Conservation (phyloP, 2,329 filamentous ascomycete genomes). For the Didymella pinodella region DNA sequence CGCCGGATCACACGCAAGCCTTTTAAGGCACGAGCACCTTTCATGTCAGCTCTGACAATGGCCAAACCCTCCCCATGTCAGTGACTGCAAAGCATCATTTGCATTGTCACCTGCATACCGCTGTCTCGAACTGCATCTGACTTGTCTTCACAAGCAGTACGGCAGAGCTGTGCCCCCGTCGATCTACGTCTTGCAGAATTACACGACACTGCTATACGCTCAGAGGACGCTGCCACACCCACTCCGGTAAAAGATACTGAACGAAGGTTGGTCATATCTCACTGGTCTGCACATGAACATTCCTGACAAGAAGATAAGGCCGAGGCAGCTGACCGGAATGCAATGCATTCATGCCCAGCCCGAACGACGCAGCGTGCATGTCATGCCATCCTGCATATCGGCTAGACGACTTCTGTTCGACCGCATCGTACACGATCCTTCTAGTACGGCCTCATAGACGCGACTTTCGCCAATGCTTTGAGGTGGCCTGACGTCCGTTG, state of each 20-base stretch:
- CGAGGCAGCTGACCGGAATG: slow-evolving; percentile 25
- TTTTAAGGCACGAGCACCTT: neutral
- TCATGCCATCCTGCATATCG: slow-evolving; percentile 1
- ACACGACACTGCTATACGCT: neutral
- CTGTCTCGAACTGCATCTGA: neutral
- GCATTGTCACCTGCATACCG: slow-evolving; percentile 11
- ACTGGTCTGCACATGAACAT: neutral
- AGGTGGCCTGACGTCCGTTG: neutral
- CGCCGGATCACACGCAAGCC: neutral
- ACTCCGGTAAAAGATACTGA: neutral
- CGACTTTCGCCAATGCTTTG: neutral
- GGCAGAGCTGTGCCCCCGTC: slow-evolving; percentile 8
- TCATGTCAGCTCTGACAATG: neutral
- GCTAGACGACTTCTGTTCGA: slow-evolving; percentile 5
- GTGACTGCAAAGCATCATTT: neutral
- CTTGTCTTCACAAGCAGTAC: neutral
- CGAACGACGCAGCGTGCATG: slow-evolving; percentile 2
- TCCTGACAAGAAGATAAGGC: slow-evolving; percentile 1
- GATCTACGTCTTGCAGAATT: slow-evolving; percentile 3
- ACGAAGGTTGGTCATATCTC: neutral
- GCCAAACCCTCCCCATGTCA: neutral
- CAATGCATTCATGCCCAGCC: slow-evolving; percentile 27
- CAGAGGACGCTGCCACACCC: neutral
- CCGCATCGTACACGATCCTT: slow-evolving; percentile 3
- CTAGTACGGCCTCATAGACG: neutral